Base-by-base conservation (phyloP, 2,329 filamentous ascomycete species). In the Coniosporium tulheliwenetii region DNA sequence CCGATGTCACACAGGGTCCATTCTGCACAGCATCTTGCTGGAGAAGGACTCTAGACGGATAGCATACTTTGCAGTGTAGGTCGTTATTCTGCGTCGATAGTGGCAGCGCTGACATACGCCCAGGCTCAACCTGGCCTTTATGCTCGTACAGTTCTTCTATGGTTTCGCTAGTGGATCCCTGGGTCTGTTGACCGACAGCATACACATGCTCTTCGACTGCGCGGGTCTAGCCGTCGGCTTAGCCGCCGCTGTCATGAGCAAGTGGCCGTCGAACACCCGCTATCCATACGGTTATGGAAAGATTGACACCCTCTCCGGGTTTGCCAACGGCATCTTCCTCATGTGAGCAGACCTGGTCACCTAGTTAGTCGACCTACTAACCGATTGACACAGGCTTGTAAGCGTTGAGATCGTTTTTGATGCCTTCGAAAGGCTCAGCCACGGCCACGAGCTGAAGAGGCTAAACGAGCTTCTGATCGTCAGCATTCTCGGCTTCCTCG, bases 191-290 rank as follows among this genome's bases (percentile, higher is more conserved):
- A 94, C 86, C 49, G 91, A 98, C 61, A 96, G 87, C 53, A 91
- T 98, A 47, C 91, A 98, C 63, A 98, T 98, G 91, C 89, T 98
- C 54, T 96, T 98, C 52, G 91, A 98, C 61, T 98, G 91, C 50
- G 78, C 95, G 31, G 91, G 89, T 14, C 71, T 98, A 26, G 76
- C 84, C 1, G 86, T 98, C 31, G 91, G 91, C 9, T 69, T 98
- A 8, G 81, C 89, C 50, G 91, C 91, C 26, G 81, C 89, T 1
- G 86, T 98, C 5, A 85, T 94, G 68, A 91, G 85, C 62, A 96
- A 96, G 61, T 95, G 91, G 87, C 86, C 87, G 1, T 82, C 86
- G 1, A 94, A 81, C 56, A 71, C 82, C 44, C 72, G 79, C 14
- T 96, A 94, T 51, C 91, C 91, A 0, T 96, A 95, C 54, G 91